Evolutionary conservation across 805 yeast species (phyloP).

Genomic region (Phaffomyces thermotolerans): DNA sequence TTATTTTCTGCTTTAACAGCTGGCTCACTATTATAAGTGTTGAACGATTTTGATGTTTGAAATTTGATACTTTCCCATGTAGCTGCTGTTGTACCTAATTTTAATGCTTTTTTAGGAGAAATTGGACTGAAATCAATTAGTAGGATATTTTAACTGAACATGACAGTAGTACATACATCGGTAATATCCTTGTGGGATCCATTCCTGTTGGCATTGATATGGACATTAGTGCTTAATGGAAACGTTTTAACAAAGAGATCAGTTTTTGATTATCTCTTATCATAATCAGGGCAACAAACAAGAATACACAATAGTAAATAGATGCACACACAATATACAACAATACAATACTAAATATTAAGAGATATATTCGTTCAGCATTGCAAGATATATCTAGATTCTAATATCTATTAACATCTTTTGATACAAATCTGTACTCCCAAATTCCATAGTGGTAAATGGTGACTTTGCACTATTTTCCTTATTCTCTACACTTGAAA

Average conservation of each 20-base stretch:
- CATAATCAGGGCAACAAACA: no score
- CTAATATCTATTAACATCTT: no score
- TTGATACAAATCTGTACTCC: no score
- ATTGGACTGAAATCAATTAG: conserved; percentile 9
- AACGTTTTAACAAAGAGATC: background rate
- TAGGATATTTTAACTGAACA: no score
- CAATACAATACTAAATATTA: no score
- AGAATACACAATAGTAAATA: no score
- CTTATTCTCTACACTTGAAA: no score
- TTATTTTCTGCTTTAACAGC: conserved; percentile 5
- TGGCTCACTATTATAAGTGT: background rate
- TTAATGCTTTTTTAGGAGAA: conserved; percentile 16
- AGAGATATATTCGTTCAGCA: no score
- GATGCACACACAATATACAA: no score
- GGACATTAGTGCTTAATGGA: conserved; percentile 9
- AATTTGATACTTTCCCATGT: conserved; percentile 24
- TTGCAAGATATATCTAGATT: no score
- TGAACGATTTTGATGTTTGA: conserved; percentile 2
- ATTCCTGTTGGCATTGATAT: conserved; percentile 23
- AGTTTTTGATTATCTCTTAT: background rate
- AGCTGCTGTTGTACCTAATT: conserved; percentile 21
- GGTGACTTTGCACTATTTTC: no score
- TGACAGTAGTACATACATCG: conserved; percentile 15
- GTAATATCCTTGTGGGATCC: conserved; percentile 23
- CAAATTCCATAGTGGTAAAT: no score